Evolutionary conservation across 2,329 filamentous ascomycete species (phyloP).

Genomic region (Ceratocystis variospora): DNA sequence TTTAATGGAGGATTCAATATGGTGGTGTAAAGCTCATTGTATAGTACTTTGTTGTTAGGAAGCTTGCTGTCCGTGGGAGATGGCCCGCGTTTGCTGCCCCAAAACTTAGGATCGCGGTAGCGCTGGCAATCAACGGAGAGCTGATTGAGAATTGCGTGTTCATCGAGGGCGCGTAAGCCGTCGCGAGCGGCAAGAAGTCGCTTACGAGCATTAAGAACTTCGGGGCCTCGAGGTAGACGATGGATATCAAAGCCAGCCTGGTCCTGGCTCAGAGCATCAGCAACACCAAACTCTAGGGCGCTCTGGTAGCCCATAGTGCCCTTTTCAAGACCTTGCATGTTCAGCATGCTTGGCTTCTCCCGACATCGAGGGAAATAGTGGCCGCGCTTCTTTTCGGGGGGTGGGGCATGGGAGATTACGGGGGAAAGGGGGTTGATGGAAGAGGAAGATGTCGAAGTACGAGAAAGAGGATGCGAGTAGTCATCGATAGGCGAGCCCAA

Average conservation of each 20-base stretch:
- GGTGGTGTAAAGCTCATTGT: constrained; percentile 47
- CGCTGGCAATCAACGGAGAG: constrained; percentile 42
- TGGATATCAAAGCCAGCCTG: constrained; percentile 46
- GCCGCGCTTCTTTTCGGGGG: constrained; percentile 34
- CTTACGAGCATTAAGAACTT: constrained; percentile 44
- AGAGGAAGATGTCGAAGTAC: constrained; percentile 20
- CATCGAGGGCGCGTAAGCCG: constrained; percentile 42
- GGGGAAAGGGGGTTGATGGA: constrained; percentile 29
- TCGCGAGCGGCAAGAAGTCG: constrained; percentile 40
- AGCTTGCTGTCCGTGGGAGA: background rate
- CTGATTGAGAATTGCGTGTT: constrained; percentile 44
- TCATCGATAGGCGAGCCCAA: constrained; percentile 14
- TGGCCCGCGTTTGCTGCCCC: constrained; percentile 33
- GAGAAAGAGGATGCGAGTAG: constrained; percentile 14
- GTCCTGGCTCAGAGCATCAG: constrained; percentile 50
- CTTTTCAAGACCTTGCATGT: constrained; percentile 56
- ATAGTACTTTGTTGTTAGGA: constrained; percentile 33
- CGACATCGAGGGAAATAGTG: constrained; percentile 46
- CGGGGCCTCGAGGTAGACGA: constrained; percentile 38
- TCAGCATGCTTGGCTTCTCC: constrained; percentile 57
- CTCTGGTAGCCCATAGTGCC: constrained; percentile 57
- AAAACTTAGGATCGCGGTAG: constrained; percentile 37
- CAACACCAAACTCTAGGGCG: constrained; percentile 50
- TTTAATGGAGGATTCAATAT: constrained; percentile 44
- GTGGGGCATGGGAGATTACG: constrained; percentile 18